Evolutionary conservation across 2,329 filamentous ascomycete species (phyloP).

Genomic region (Lecanoromycetidae sp.): DNA sequence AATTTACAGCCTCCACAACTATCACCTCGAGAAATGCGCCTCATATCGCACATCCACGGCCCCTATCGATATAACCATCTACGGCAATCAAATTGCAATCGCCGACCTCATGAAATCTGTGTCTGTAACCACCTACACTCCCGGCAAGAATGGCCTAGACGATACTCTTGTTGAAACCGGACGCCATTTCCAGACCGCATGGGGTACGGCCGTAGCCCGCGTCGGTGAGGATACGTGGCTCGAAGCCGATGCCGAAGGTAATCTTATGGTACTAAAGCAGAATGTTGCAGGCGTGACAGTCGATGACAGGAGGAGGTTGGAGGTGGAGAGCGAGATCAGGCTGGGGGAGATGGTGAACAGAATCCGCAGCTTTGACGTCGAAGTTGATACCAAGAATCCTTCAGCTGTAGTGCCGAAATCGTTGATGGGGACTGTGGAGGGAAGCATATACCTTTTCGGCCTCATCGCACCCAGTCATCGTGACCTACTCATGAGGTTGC

Average conservation of each 20-base stretch:
- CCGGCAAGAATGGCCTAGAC: slow-evolving; percentile 43
- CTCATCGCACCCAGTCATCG: slow-evolving; percentile 60
- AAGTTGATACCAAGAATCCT: slow-evolving; percentile 37
- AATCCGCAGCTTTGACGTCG: slow-evolving; percentile 61
- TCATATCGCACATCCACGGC: slow-evolving; percentile 72
- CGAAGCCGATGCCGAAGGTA: slow-evolving; percentile 75
- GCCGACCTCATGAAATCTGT: slow-evolving; percentile 92
- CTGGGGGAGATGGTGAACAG: slow-evolving; percentile 90
- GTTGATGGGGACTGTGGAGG: slow-evolving; percentile 84
- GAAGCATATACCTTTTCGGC: slow-evolving; percentile 80
- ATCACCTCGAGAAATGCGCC: slow-evolving; percentile 31
- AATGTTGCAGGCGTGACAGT: slow-evolving; percentile 61
- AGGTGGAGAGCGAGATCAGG: slow-evolving; percentile 67
- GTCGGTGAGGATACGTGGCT: slow-evolving; percentile 66
- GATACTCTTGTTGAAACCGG: slow-evolving; percentile 60
- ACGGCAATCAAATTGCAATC: slow-evolving; percentile 62
- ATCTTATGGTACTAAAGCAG: slow-evolving; percentile 66
- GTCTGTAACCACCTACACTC: slow-evolving; percentile 60
- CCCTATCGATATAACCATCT: slow-evolving; percentile 65
- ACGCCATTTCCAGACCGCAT: slow-evolving; percentile 68
- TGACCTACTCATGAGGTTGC: slow-evolving; percentile 72
- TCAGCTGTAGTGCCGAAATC: slow-evolving; percentile 67
- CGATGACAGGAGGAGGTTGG: slow-evolving; percentile 59
- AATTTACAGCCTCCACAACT: slow-evolving; percentile 40
- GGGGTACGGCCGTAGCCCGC: slow-evolving; percentile 66